Evolutionary conservation across 2,329 filamentous ascomycete genomes (phyloP).

Genomic region (Microsporum canis): DNA sequence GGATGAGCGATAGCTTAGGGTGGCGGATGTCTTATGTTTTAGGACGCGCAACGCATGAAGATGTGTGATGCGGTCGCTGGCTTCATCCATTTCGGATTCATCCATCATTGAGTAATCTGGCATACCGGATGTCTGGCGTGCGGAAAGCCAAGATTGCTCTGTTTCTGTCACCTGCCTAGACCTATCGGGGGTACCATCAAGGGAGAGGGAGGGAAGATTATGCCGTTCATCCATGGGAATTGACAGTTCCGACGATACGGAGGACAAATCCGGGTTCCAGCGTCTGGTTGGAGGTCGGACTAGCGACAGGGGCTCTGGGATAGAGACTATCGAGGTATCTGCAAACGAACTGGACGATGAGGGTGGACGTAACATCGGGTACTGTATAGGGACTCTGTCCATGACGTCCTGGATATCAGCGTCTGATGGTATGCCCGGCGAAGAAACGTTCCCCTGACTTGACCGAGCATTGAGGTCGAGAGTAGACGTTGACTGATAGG

Average conservation of each 20-base stretch:
- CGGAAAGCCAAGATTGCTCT: not conserved
- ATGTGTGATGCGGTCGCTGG: conserved; percentile 27
- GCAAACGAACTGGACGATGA: conserved; percentile 34
- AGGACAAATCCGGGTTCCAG: conserved; percentile 36
- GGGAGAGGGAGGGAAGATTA: not conserved
- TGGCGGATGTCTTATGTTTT: conserved; percentile 23
- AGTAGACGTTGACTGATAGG: conserved; percentile 27
- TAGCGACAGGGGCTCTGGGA: conserved; percentile 23
- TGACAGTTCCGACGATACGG: conserved; percentile 34
- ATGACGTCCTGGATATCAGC: conserved; percentile 8
- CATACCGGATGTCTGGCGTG: not conserved
- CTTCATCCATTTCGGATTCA: conserved; percentile 25
- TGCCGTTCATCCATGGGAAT: not conserved
- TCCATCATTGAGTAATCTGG: conserved; percentile 15
- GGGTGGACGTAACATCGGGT: conserved; percentile 11
- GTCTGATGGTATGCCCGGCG: conserved; percentile 21
- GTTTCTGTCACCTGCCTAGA: not conserved
- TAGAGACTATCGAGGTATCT: conserved; percentile 22
- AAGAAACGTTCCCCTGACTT: conserved; percentile 17
- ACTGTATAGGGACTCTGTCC: conserved; percentile 6
- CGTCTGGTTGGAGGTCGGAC: conserved; percentile 24
- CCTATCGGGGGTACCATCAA: not conserved
- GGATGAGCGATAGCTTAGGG: conserved; percentile 34
- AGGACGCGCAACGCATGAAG: conserved; percentile 19
- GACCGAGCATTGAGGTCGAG: conserved; percentile 20